Base-by-base conservation (phyloP, 202 grass and related monocot species). In the Schoenoplectus tabernaemontani region DNA sequence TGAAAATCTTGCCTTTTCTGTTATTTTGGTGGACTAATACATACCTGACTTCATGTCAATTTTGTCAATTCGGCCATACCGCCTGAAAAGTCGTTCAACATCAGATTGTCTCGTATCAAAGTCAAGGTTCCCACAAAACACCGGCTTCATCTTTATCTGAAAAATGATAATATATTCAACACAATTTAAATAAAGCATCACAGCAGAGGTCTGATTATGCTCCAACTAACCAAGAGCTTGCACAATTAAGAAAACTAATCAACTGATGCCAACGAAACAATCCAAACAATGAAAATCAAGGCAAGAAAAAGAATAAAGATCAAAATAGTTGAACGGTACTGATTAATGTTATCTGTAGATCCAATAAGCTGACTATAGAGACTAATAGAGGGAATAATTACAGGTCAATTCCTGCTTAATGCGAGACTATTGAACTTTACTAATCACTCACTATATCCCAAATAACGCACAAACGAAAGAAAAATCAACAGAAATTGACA, bases 31-130 rank as follows among this genome's bases (percentile, higher is more conserved):
- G 46, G 48, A 75, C 30, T 56, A 9, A 82, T 17, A 59, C 78
- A 30, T 87, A 96, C 93, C 93, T 84, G 93, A 90, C 82, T 96
- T 96, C 84, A 96, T 92, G 81, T 96, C 93, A 48, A 96, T 89
- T 43, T 87, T 89, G 53, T 96, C 93, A 59, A 96, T 88, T 39
- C 87, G 88, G 57, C 93, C 93, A 85, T 93, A 93, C 78, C 89
- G 89, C 80, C 86, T 46, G 26, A 96, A 96, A 76, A 93, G 90
- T 5, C 93, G 87, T 64, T 96, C 93, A 4, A 96, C 84, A 41
- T 96, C 93, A 7, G 90, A 87, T 33, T 92, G 85, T 61, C 88
- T 90, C 50, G 85, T 82, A 81, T 96, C 93, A 67, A 89, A 96
- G 41, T 93, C 93, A 78, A 96, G 85, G 84, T 93, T 96, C 19